phyloP scores from a whole-genome alignment of 768 basidiomycete genomes.

The Lactarius deliciosus region DNA sequence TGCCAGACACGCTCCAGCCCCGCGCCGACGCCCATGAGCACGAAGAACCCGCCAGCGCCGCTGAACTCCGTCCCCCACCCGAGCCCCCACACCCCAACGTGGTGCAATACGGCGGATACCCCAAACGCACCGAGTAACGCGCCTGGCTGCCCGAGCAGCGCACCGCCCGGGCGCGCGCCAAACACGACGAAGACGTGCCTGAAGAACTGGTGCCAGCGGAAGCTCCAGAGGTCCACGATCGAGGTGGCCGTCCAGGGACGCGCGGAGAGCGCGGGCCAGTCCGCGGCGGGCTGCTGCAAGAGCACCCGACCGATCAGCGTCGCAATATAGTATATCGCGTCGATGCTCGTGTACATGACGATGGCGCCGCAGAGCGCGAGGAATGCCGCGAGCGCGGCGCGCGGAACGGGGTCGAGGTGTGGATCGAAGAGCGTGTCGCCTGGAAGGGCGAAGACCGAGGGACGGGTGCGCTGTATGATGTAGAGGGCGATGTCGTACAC shows the following conservation, averaged over 20 bases:
- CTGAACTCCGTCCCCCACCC: constrained; percentile 50
- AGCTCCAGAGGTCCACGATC: constrained; percentile 41
- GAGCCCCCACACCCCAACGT: constrained; percentile 61
- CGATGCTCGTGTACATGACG: constrained; percentile 21
- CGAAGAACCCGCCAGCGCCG: constrained; percentile 51
- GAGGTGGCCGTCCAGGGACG: constrained; percentile 42
- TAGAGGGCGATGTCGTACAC: constrained; percentile 14
- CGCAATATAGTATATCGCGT: constrained; percentile 31
- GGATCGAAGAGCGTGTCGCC: constrained; percentile 25
- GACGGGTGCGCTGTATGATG: constrained; percentile 12
- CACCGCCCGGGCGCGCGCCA: constrained; percentile 38
- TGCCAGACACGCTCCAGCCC: constrained; percentile 50
- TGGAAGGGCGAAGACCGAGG: constrained; percentile 9
- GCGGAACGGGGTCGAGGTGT: neutral
- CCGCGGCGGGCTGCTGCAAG: constrained; percentile 35
- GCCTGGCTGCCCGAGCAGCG: constrained; percentile 50
- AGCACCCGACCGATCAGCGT: constrained; percentile 34
- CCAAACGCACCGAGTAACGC: constrained; percentile 58
- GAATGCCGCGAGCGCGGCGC: neutral
- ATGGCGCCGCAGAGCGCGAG: constrained; percentile 22
- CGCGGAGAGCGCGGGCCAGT: constrained; percentile 41
- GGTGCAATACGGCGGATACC: constrained; percentile 58
- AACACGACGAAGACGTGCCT: constrained; percentile 36
- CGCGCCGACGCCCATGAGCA: constrained; percentile 56
- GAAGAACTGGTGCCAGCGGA: constrained; percentile 42